phyloP scores from a whole-genome alignment of 371 early-diverging fungal species.

The Syncephalastrum monosporum region DNA sequence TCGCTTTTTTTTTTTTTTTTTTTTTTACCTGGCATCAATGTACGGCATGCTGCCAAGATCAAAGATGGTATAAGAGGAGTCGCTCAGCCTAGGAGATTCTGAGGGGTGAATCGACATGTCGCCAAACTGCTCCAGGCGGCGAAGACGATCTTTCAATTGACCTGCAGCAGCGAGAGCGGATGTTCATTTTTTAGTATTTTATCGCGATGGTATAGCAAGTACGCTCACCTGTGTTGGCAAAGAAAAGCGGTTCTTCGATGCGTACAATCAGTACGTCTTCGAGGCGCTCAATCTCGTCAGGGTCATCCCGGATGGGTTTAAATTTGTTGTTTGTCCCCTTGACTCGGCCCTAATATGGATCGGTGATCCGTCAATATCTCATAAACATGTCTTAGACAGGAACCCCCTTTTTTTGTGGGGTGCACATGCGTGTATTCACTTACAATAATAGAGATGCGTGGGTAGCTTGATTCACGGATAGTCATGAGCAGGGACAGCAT shows the following conservation, averaged over 20 bases:
- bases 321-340: conserved; percentile 42
- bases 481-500: conserved; percentile 84
- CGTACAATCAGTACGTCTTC: conserved; percentile 84
- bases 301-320: conserved; percentile 55
- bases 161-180: conserved; percentile 27
- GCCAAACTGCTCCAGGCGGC: conserved; percentile 89
- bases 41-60: conserved; percentile 84
- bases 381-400: conserved; percentile 1
- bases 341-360: conserved; percentile 32
- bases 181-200: too few relatives aligned
- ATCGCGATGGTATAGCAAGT: not conserved
- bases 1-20: too few relatives aligned
- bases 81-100: conserved; percentile 68
- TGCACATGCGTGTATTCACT: not conserved
- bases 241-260: conserved; percentile 89
- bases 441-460: conserved; percentile 78
- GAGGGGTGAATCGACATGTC: conserved; percentile 83
- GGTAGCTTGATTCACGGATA: conserved; percentile 86
- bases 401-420: too few relatives aligned
- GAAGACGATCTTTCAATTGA: conserved; percentile 88
- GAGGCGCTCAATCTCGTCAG: conserved; percentile 67
- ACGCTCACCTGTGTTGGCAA: conserved; percentile 81
- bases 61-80: conserved; percentile 75
- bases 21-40: conserved; percentile 79
- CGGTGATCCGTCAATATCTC: not conserved